A percentile compares a stretch with the other conserved stretches of the same genome.
Conservation (phyloP, 352 stramenopile genomes). For the Phytophthora cactorum region DNA sequence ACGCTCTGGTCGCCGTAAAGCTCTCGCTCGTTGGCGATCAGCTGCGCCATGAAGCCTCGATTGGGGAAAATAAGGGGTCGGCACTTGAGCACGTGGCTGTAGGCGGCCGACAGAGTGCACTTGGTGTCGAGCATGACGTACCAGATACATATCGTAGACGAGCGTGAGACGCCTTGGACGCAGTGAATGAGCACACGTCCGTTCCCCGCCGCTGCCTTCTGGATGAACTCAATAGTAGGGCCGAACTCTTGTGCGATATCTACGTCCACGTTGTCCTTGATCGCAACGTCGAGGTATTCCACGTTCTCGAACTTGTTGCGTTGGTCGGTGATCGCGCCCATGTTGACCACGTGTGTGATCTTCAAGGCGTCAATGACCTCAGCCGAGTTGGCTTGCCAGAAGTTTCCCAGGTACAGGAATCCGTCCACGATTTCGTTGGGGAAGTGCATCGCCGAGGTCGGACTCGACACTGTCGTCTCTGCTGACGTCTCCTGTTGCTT, state of each 20-base stretch:
- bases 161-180: conserved; percentile 81
- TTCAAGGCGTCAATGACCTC: conserved; percentile 56
- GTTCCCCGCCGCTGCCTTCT: conserved; percentile 35
- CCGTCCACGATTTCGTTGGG: conserved; percentile 80
- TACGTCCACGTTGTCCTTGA: conserved; percentile 65
- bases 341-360: conserved; percentile 82
- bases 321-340: conserved; percentile 66
- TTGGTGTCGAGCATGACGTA: conserved; percentile 81
- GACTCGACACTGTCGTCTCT: conserved; percentile 10
- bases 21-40: conserved; percentile 68
- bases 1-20: conserved; percentile 80
- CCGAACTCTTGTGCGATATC: conserved; percentile 66
- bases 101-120: conserved; percentile 77
- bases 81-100: conserved; percentile 81
- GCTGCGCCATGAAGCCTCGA: conserved; percentile 78
- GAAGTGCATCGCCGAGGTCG: conserved; percentile 45
- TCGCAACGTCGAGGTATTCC: conserved; percentile 68
- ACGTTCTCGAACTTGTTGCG: conserved; percentile 61
- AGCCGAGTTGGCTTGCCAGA: conserved; percentile 78
- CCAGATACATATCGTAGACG: conserved; percentile 79
- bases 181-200: conserved; percentile 82
- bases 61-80: conserved; percentile 84
- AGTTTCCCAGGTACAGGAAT: conserved; percentile 81
- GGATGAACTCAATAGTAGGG: conserved; percentile 62
- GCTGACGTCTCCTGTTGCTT: conserved; percentile 8